Evolutionary conservation across 2,329 filamentous ascomycete species (phyloP).

Genomic region (Periconia macrospinosa): DNA sequence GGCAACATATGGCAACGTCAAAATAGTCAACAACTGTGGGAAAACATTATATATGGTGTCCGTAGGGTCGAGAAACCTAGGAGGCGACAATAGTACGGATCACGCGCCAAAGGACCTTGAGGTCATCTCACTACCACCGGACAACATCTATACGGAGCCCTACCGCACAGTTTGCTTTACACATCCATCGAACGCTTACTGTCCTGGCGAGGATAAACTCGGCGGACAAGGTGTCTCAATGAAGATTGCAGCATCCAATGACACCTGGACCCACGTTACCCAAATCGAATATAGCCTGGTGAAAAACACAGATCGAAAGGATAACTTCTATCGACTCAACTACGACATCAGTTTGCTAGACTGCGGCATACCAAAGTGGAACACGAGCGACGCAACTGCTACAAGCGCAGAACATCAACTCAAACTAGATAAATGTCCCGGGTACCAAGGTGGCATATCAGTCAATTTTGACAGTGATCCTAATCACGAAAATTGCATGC

Average conservation of each 20-base stretch:
- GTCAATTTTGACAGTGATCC: constrained; percentile 10
- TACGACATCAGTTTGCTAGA: constrained; percentile 13
- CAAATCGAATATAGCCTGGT: constrained; percentile 16
- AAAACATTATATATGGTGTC: constrained; percentile 1
- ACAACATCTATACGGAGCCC: constrained; percentile 4
- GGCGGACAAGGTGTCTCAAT: constrained; percentile 13
- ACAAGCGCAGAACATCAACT: constrained; percentile 3
- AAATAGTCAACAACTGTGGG: constrained; percentile 12
- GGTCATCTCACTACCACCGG: neutral
- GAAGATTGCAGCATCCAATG: constrained; percentile 7
- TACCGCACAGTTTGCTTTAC: constrained; percentile 4
- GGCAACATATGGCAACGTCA: constrained; percentile 9
- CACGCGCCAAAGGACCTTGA: constrained; percentile 2
- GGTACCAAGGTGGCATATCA: constrained; percentile 15
- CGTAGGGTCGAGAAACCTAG: constrained; percentile 9
- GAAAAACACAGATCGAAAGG: neutral
- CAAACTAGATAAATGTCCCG: constrained; percentile 18
- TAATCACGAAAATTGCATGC: constrained; percentile 6
- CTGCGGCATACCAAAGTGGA: constrained; percentile 1
- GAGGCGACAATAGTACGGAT: neutral
- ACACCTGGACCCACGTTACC: constrained; percentile 1
- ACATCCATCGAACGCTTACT: neutral
- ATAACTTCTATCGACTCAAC: constrained; percentile 6
- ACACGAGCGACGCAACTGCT: constrained; percentile 5
- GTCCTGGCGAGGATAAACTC: constrained; percentile 8